phyloP scores from a whole-genome alignment of 2,329 filamentous ascomycete genomes.

The Ophiognomonia clavigignenti-juglandacearum region DNA sequence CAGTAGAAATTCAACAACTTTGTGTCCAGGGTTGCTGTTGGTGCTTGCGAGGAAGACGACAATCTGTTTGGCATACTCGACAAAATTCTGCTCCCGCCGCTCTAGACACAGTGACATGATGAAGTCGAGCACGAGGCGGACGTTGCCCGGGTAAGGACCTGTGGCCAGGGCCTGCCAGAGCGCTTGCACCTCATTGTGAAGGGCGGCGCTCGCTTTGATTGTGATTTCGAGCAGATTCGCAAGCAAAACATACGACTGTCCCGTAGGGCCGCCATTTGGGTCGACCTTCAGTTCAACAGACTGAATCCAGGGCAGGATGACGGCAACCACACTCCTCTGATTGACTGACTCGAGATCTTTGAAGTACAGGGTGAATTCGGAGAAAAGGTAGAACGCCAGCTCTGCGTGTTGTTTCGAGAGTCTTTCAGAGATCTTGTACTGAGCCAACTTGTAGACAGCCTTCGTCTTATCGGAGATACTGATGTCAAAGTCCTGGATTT shows the following conservation, averaged over 20 bases:
- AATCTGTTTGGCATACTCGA: conserved; percentile 96
- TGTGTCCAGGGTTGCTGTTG: conserved; percentile 66
- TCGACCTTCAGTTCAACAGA: conserved; percentile 89
- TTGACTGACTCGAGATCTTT: conserved; percentile 77
- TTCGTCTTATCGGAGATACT: conserved; percentile 98
- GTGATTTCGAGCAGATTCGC: conserved; percentile 96
- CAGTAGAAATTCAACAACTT: conserved; percentile 90
- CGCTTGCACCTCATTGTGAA: conserved; percentile 96
- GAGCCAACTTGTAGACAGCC: conserved; percentile 93
- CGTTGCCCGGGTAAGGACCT: conserved; percentile 87
- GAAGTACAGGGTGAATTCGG: conserved; percentile 91
- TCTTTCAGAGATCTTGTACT: conserved; percentile 92
- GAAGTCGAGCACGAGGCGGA: conserved; percentile 90
- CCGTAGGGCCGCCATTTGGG: conserved; percentile 84
- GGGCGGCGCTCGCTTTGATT: conserved; percentile 77
- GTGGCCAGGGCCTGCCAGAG: conserved; percentile 95
- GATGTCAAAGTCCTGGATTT: conserved; percentile 95
- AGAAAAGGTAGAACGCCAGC: conserved; percentile 89
- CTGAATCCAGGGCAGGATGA: conserved; percentile 94
- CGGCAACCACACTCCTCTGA: conserved; percentile 90
- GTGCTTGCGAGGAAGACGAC: conserved; percentile 92
- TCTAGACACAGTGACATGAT: conserved; percentile 93
- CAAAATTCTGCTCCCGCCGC: conserved; percentile 93
- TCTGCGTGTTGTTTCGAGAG: conserved; percentile 85
- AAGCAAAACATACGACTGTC: conserved; percentile 88